A percentile compares a stretch with the other conserved stretches of the same genome.
Conservation (phyloP, 1,139 yeast species). For the Taphrina flavorubra region DNA sequence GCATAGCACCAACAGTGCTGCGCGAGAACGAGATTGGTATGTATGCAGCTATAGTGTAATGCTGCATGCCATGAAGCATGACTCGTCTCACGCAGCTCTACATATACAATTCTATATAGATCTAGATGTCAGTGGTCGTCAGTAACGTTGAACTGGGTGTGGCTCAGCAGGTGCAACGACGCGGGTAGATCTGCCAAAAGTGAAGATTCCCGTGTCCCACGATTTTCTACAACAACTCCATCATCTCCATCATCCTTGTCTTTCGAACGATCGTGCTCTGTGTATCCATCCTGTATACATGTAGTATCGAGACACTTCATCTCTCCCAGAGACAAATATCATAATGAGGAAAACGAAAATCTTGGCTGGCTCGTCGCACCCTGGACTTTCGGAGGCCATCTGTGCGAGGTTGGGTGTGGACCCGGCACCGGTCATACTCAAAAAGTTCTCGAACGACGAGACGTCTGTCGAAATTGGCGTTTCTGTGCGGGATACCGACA, state of each 20-base stretch:
- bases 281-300: not conserved
- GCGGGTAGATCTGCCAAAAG: constrained; percentile 8
- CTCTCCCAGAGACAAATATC: not conserved
- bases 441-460: constrained; percentile 95
- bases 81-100: too few species aligned
- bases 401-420: constrained; percentile 90
- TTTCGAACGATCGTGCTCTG: too few species aligned
- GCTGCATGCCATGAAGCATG: too few species aligned
- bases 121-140: too few species aligned
- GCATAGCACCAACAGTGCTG: too few species aligned
- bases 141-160: not conserved
- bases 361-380: constrained; percentile 95
- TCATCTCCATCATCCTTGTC: not conserved
- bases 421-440: constrained; percentile 91
- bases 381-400: constrained; percentile 86
- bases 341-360: constrained; percentile 94
- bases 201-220: constrained; percentile 7
- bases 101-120: too few species aligned
- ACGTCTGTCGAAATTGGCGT: constrained; percentile 95
- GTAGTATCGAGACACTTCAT: not conserved
- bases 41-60: too few species aligned
- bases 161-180: not conserved
- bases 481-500: constrained; percentile 94
- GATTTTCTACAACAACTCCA: not conserved
- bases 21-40: too few species aligned